Evolutionary conservation across 305 asterid genomes (phyloP), one percentile per base, ranked within the genome.

Genomic region (Fraxinus floribunda): DNA sequence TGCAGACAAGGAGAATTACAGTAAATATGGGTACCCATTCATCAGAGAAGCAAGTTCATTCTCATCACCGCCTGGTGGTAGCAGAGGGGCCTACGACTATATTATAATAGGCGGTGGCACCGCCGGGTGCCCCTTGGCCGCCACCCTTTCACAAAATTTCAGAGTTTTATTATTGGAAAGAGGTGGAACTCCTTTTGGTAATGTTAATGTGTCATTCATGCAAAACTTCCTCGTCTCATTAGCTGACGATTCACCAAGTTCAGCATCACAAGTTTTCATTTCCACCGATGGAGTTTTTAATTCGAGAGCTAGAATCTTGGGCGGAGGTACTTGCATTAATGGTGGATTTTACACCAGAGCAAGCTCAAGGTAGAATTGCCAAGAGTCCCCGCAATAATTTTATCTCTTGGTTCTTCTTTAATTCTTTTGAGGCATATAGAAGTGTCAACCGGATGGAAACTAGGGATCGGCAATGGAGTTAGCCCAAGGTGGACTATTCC

Each of bases 281-380:
- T 95, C 99, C 87, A 93, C 97, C 81, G 99, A 95, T 72, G 99
- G 99, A 0, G 99, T 95, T 16, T 87, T 93, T 87, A 95, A 95
- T 86, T 84, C 99, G 0, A 82, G 98, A 84, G 98, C 93, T 2
- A 88, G 97, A 83, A 94, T 95, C 78, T 88, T 95, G 83, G 99
- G 99, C 73, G 99, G 99, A 4, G 99, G 95, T 38, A 91, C 95
- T 26, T 38, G 85, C 80, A 95, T 95, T 84, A 95, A 95, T 76
- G 98, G 97, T 8, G 99, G 99, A 71, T 95, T 95, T 81, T 94
- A 95, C 91, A 91, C 97, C 86, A 86, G 99, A 8, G 98, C 98
- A 66, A 91, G 91, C 91, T 8, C 94, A 83, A 94, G 99, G 98
- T 95, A 88, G 90, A 41, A 79, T 41, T 44, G 79, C 72, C 52